A percentile compares a stretch with the other conserved stretches of the same genome.
Evolutionary conservation across 805 yeast species (phyloP).

Genomic region (Cyberlindnera japonica): DNA sequence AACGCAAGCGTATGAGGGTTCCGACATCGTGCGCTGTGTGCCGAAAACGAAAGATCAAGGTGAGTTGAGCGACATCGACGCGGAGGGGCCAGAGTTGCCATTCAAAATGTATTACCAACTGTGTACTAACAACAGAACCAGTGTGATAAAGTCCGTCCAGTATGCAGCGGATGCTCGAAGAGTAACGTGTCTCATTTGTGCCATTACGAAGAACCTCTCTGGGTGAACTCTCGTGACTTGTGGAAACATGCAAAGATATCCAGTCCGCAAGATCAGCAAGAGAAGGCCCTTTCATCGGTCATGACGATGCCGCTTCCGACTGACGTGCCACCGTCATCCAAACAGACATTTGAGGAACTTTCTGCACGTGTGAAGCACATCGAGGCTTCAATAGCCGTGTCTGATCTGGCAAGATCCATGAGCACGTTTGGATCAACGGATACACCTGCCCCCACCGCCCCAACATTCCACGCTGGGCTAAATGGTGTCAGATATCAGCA

Average conservation of each 20-base stretch:
- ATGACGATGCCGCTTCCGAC: background rate
- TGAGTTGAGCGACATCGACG: constrained; percentile 1
- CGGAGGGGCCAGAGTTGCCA: no score
- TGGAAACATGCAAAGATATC: constrained; percentile 32
- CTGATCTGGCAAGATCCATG: constrained; percentile 27
- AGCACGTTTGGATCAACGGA: background rate
- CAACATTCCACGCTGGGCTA: background rate
- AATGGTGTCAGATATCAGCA: background rate
- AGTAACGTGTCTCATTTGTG: constrained; percentile 56
- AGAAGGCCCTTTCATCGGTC: background rate
- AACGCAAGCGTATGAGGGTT: constrained; percentile 42
- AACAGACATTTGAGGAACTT: constrained; percentile 29
- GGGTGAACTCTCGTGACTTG: constrained; percentile 50
- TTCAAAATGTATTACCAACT: background rate
- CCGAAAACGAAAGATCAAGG: constrained; percentile 42
- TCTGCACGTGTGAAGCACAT: constrained; percentile 42
- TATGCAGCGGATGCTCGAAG: constrained; percentile 51
- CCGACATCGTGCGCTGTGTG: constrained; percentile 47
- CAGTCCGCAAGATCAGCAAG: constrained; percentile 5
- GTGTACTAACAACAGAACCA: constrained; percentile 6
- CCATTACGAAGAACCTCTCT: constrained; percentile 52
- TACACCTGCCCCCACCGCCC: background rate
- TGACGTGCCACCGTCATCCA: no score
- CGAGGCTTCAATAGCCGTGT: constrained; percentile 41
- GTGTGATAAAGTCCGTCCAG: constrained; percentile 48